Evolutionary conservation across 805 yeast species (phyloP), one percentile per base, ranked within the genome.

Genomic region (Pichia manshurica): DNA sequence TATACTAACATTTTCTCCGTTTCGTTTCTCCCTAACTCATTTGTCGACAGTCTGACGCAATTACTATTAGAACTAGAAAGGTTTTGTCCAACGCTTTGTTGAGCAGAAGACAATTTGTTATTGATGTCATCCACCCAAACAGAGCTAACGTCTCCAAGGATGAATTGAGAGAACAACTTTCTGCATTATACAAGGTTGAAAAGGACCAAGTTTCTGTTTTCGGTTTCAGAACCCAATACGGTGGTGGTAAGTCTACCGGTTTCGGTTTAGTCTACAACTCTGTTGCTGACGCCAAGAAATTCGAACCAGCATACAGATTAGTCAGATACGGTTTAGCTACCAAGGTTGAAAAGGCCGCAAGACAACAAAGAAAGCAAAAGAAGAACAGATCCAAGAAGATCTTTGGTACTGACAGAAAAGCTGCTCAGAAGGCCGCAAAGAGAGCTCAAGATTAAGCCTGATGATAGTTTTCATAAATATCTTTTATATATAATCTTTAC

Each of bases 341-440:
- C 65, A 89, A 87, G 84, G 90, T 84, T 69, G 97, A 91, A 77
- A 89, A 88, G 82, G 80, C 96, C 67, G 88, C 97, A 67, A 90
- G 98, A 89, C 96, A 90, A 81, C 99, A 93, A 82, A 88, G 99
- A 84, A 93, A 93, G 79, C 98, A 91, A 82, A 88, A 86, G 89
- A 91, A 93, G 90, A 93, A 93, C 96, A 89, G 97, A 82, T 96
- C 86, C 71, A 84, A 85, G 89, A 93, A 93, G 87, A 75, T 87
- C 84, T 89, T 91, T 70, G 99, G 99, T 84, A 93, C 99, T 68
- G 95, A 90, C 70, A 84, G 81, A 74, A 82, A 87, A 75, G 85
- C 83, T 75, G 95, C 96, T 75, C 90, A 89, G 82, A 83, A 78
- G 75, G 80, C 82, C 71, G 91, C 91, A 71, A 85, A 79, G 76